phyloP scores from a whole-genome alignment of 2,329 filamentous ascomycete genomes.

The Xylariaceae sp. region DNA sequence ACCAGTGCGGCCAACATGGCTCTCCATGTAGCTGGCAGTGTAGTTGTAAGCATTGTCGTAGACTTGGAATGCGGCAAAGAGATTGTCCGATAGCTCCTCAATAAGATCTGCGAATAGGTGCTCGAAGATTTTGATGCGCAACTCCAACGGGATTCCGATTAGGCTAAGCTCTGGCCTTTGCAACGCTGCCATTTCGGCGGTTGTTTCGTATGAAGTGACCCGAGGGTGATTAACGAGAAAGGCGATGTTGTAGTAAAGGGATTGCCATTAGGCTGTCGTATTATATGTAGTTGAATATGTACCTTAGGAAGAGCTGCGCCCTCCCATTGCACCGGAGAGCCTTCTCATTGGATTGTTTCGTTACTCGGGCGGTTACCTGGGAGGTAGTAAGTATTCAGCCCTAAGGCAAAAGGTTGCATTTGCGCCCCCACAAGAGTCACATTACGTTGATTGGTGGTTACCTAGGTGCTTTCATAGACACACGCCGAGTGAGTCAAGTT shows the following conservation, averaged over 20 bases:
- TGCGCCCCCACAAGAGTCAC: neutral
- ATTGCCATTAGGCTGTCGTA: too few relatives aligned
- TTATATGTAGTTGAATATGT: neutral
- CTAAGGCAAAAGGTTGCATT: too few relatives aligned
- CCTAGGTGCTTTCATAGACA: neutral
- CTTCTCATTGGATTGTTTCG: neutral
- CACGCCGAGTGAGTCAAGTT: neutral
- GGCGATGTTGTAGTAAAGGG: neutral
- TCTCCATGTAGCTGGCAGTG: constrained; percentile 10
- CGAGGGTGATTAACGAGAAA: neutral
- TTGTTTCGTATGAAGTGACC: neutral
- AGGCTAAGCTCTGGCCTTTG: neutral
- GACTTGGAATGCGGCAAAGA: constrained; percentile 14
- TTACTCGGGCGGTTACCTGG: neutral
- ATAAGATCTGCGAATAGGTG: constrained; percentile 10
- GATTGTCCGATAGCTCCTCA: constrained; percentile 15
- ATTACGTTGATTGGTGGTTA: neutral
- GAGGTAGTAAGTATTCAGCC: too few relatives aligned
- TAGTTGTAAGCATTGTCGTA: constrained; percentile 18
- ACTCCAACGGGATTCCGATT: neutral
- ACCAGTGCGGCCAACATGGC: constrained; percentile 13
- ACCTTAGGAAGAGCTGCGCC: neutral
- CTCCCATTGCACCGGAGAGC: too few relatives aligned
- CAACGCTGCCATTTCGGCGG: neutral
- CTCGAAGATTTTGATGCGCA: constrained; percentile 18